These are phyloP conservation scores for Apophysomyces variabilis DNA, from an alignment of 371 early-diverging fungal species.

Conservation along the genomic window DNA sequence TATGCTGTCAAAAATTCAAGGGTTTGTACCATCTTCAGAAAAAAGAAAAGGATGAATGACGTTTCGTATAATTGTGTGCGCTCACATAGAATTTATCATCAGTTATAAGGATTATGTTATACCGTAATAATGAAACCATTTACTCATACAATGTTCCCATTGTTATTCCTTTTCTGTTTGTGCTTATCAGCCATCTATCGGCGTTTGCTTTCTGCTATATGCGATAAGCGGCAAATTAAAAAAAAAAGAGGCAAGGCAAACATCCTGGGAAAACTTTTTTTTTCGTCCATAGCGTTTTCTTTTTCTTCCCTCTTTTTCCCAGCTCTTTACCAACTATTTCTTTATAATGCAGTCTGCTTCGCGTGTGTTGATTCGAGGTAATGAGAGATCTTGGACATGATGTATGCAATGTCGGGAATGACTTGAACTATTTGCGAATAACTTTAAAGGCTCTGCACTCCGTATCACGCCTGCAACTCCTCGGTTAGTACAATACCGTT, in stretches of 20 bases:
- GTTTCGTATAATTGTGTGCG: too few relatives aligned
- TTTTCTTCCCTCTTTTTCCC: neutral
- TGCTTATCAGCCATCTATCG: too few relatives aligned
- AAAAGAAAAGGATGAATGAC: too few relatives aligned
- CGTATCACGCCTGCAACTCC: neutral
- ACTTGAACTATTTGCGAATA: neutral
- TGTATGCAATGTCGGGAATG: neutral
- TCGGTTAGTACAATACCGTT: neutral
- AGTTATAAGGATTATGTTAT: too few relatives aligned
- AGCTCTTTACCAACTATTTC: neutral
- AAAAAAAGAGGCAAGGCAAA: neutral
- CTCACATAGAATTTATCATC: too few relatives aligned
- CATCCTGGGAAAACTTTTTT: too few relatives aligned
- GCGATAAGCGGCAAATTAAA: constrained; percentile 2
- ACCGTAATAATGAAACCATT: too few relatives aligned
- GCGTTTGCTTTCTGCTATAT: neutral
- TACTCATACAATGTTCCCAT: too few relatives aligned
- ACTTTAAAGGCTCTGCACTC: neutral
- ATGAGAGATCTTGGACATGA: neutral
- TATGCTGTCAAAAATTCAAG: too few relatives aligned
- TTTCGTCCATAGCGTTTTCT: neutral
- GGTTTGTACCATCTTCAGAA: too few relatives aligned
- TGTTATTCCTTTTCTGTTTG: too few relatives aligned
- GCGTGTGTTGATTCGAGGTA: constrained; percentile 2
- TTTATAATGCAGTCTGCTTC: constrained; percentile 1